Evolutionary conservation across 805 yeast species (phyloP), one percentile per base, ranked within the genome.

Genomic region (Lachancea nothofagi): DNA sequence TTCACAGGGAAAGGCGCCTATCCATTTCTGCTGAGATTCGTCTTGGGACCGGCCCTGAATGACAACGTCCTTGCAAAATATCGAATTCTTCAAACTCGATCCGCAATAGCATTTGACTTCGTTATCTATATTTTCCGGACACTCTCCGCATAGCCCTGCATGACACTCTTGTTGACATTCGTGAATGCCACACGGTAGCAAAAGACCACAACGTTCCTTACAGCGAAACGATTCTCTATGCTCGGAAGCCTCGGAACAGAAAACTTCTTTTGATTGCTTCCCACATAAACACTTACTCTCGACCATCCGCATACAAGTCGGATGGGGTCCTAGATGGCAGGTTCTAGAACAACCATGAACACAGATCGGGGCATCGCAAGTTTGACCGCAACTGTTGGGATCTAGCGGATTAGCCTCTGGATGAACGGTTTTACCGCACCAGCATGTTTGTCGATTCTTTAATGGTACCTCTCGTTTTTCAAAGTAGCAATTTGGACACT

Each of bases 321-420:
- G 78, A 60, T 89, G 96, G 1, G 88, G 83, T 0, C 96, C 97
- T 2, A 96, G 90, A 58, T 88, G 97, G 57, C 97, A 88, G 12
- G 72, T 70, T 3, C 78, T 63, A 1, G 83, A 62, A 54, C 97
- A 88, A 2, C 77, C 74, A 56, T 88, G 97, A 2, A 78, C 71
- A 57, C 96, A 83, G 1, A 62, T 57, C 36, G 80, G 67, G 23
- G 74, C 71, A 27, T 67, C 64, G 65, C 97, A 88, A 0, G 85
- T 71, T 55, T 83, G 88, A 2, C 96, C 96, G 69, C 97, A 89
- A 35, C 93, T 80, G 49, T 88, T 93, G 0, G 96, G 96, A 36
- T 70, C 64, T 37, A 79, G 60, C 14, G 69, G 61, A 50, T 80
- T 78, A 1, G 70, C 61, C 3, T 57, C 64, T 0, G 96, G 96